phyloP scores from a whole-genome alignment of 768 basidiomycete species.

The Boletellus ananiceps region DNA sequence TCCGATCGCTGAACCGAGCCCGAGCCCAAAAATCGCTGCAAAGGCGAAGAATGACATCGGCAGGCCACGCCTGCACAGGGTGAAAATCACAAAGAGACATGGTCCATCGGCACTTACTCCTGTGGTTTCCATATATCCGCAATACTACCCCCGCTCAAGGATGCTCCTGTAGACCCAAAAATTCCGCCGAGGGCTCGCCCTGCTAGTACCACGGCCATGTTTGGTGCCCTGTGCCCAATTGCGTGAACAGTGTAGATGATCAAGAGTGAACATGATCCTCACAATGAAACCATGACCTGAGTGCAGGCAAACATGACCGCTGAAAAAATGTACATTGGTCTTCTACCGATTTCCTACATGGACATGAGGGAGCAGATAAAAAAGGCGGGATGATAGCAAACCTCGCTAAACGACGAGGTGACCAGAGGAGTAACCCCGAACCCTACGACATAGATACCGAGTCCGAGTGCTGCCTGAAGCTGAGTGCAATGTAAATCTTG shows the following conservation, averaged over 20 bases:
- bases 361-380: neutral
- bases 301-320: slow-evolving; percentile 46
- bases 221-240: slow-evolving; percentile 29
- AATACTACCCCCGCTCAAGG: slow-evolving; percentile 65
- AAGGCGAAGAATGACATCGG: slow-evolving; percentile 73
- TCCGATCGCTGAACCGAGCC: slow-evolving; percentile 57
- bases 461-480: slow-evolving; percentile 43
- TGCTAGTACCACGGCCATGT: slow-evolving; percentile 52
- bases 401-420: slow-evolving; percentile 63
- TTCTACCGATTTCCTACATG: slow-evolving; percentile 56
- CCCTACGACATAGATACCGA: slow-evolving; percentile 52
- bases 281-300: slow-evolving; percentile 40
- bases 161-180: slow-evolving; percentile 59
- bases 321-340: slow-evolving; percentile 55
- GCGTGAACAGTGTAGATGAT: neutral
- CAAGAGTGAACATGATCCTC: slow-evolving; percentile 2
- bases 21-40: slow-evolving; percentile 51
- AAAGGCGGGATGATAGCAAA: neutral
- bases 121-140: slow-evolving; percentile 64
- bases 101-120: slow-evolving; percentile 40
- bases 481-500: slow-evolving; percentile 38
- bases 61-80: slow-evolving; percentile 52
- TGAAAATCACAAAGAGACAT: neutral
- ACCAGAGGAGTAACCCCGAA: slow-evolving; percentile 59
- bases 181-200: slow-evolving; percentile 59